Conservation (phyloP, 2,329 filamentous ascomycete genomes). For the Rugonectria rugulosa region DNA sequence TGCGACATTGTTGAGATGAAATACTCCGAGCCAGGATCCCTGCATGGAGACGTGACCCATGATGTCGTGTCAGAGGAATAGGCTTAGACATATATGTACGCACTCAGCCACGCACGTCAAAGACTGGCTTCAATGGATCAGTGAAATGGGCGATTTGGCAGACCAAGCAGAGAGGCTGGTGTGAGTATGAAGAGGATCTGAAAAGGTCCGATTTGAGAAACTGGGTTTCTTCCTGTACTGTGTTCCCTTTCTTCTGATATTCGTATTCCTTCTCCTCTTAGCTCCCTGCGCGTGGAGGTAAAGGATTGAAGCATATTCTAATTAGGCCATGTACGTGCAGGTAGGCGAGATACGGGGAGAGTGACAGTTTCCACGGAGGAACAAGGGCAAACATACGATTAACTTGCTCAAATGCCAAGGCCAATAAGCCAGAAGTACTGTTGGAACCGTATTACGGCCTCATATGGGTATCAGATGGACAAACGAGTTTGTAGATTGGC, state of each 20-base stretch:
- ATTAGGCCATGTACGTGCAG: no score
- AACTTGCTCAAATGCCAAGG: constrained; percentile 11
- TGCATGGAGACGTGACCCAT: constrained; percentile 2
- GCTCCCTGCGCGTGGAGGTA: neutral
- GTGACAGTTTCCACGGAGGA: neutral
- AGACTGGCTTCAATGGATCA: no score
- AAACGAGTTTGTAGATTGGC: no score
- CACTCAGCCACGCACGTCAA: neutral
- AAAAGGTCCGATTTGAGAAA: neutral
- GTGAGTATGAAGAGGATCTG: neutral
- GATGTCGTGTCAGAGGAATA: neutral
- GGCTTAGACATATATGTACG: neutral
- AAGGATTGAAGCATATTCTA: neutral
- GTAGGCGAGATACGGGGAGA: neutral
- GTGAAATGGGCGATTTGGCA: no score
- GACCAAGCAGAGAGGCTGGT: no score
- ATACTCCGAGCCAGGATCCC: constrained; percentile 5
- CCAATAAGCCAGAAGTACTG: no score
- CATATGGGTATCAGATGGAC: no score
- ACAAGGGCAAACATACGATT: constrained; percentile 12
- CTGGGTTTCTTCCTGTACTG: no score
- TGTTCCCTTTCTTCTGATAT: neutral
- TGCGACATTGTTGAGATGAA: constrained; percentile 5
- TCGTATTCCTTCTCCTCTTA: neutral
- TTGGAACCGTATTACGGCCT: no score